phyloP scores from a whole-genome alignment of 2,329 filamentous ascomycete genomes.

The Akanthomyces muscarius region DNA sequence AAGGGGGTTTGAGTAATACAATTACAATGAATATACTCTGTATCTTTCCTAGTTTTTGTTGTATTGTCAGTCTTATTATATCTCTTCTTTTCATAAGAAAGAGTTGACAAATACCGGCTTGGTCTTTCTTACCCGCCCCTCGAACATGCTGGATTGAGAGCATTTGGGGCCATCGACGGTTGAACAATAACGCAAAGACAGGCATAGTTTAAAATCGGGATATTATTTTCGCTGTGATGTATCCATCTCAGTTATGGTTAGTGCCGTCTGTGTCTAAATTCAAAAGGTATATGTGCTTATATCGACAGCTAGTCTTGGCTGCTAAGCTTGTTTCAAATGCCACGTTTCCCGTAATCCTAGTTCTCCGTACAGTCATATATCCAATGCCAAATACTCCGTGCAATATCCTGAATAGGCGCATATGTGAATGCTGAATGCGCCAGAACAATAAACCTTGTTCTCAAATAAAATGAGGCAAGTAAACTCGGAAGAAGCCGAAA shows the following conservation, averaged over 20 bases:
- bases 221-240: conserved; percentile 2
- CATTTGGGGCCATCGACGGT: too few species aligned
- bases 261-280: background rate
- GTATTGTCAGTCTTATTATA: too few species aligned
- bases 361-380: conserved; percentile 5
- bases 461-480: background rate
- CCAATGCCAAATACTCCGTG: conserved; percentile 4
- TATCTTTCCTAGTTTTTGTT: too few species aligned
- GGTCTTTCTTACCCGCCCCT: too few species aligned
- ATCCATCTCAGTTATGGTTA: background rate
- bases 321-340: background rate
- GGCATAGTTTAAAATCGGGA: background rate
- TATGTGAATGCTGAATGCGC: background rate
- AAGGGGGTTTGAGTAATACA: too few species aligned
- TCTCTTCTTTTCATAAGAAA: too few species aligned
- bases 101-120: too few species aligned
- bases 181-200: background rate
- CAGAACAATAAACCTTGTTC: background rate
- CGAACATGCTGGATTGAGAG: too few species aligned
- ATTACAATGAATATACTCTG: too few species aligned
- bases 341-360: background rate
- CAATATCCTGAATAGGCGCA: background rate
- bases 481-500: background rate
- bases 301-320: background rate
- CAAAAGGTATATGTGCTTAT: conserved; percentile 10